Percentiles rank a stretch among this genome's conserved stretches.
These are phyloP conservation scores for Diaporthe eres DNA, from an alignment of 2,329 filamentous ascomycete species.

Conservation along the genomic window DNA sequence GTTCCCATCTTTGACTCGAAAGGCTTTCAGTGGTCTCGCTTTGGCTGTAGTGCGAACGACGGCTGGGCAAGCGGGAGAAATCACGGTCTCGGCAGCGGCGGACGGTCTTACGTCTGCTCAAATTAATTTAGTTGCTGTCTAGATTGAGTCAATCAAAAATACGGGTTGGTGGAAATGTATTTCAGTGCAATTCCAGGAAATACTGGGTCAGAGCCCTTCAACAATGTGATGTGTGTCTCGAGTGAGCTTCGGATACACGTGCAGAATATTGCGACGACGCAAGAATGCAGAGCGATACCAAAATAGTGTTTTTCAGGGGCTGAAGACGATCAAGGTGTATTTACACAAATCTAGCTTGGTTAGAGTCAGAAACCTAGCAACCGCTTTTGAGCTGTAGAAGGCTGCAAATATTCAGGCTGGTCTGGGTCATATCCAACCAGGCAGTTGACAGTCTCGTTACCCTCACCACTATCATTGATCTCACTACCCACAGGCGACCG, in stretches of 20 bases:
- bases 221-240: too few species aligned
- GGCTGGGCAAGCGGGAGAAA: conserved; percentile 43
- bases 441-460: conserved; percentile 21
- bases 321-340: too few species aligned
- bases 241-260: background rate
- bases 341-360: too few species aligned
- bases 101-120: background rate
- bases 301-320: too few species aligned
- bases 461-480: conserved; percentile 10
- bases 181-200: background rate
- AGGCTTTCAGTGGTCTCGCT: conserved; percentile 57
- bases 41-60: conserved; percentile 56
- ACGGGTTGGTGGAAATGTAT: fast-evolving
- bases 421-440: conserved; percentile 11
- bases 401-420: conserved; percentile 15
- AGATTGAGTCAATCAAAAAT: background rate
- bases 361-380: background rate
- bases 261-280: background rate
- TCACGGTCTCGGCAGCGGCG: conserved; percentile 11
- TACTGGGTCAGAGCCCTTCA: too few species aligned
- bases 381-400: background rate
- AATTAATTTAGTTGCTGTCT: background rate
- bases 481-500: conserved; percentile 8
- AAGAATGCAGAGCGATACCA: too few species aligned
- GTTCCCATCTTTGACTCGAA: conserved; percentile 56